A percentile compares a stretch with the other conserved stretches of the same genome.
These are phyloP conservation scores for Chlamydomonas reinhardtii DNA, from an alignment of 163 green algal genomes.

Conservation along the genomic window DNA sequence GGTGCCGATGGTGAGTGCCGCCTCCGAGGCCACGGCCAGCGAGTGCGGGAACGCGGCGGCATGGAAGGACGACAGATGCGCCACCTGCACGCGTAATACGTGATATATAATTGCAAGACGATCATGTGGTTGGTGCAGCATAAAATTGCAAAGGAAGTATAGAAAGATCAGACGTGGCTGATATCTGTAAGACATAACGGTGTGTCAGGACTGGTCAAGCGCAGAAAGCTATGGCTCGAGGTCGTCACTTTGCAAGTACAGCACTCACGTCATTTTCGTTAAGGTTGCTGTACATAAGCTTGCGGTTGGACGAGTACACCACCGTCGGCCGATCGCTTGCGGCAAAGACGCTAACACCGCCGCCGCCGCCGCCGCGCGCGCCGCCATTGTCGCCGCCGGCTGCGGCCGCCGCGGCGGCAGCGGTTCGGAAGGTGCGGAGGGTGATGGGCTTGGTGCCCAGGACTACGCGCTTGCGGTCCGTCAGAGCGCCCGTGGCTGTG, in stretches of 20 bases:
- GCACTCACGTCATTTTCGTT: slow-evolving; percentile 93
- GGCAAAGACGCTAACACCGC: slow-evolving; percentile 88
- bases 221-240: too few relatives aligned
- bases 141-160: too few relatives aligned
- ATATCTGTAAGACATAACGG: too few relatives aligned
- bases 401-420: neutral
- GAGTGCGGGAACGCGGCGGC: slow-evolving; percentile 81
- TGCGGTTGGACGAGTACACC: slow-evolving; percentile 92
- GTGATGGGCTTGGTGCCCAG: slow-evolving; percentile 95
- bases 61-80: slow-evolving; percentile 87
- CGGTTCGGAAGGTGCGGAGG: slow-evolving; percentile 70
- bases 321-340: slow-evolving; percentile 94
- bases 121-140: too few relatives aligned
- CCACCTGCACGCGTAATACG: slow-evolving; percentile 73
- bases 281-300: slow-evolving; percentile 97
- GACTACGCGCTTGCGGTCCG: slow-evolving; percentile 85
- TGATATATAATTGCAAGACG: too few relatives aligned
- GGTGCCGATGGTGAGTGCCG: slow-evolving; percentile 76
- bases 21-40: slow-evolving; percentile 88
- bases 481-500: slow-evolving; percentile 56
- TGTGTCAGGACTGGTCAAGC: too few relatives aligned
- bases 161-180: too few relatives aligned
- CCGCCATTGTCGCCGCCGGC: neutral
- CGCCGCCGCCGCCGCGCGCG: neutral
- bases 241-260: too few relatives aligned